Evolutionary conservation across 75 land plant genomes (phyloP), one percentile per base, ranked within the genome.

Genomic region (Isoetes taiwanensis): DNA sequence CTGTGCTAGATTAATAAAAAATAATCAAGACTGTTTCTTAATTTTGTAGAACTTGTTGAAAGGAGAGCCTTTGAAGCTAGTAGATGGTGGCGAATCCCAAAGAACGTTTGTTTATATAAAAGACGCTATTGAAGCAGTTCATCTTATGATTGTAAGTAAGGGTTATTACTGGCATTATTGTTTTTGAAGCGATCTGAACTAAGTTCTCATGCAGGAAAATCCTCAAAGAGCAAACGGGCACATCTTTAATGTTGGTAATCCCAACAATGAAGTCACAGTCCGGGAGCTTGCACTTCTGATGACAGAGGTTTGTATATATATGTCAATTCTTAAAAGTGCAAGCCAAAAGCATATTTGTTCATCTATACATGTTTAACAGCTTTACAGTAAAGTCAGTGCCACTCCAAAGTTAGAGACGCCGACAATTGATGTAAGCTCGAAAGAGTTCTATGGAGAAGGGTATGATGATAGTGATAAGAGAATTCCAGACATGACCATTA

Each of bases 381-480:
- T 90, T 0, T 90, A 85, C 57, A 43, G 82, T 2, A 87, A 87
- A 65, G 97, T 91, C 11, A 87, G 89, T 59, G 89, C 89, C 28
- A 76, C 71, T 41, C 68, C 88, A 14, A 28, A 67, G 32, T 30
- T 81, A 16, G 88, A 80, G 50, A 55, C 42, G 12, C 85, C 97
- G 5, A 90, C 97, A 0, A 60, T 91, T 43, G 95, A 91, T 62
- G 76, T 91, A 19, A 81, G 83, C 71, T 93, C 98, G 14, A 73
- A 87, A 65, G 95, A 93, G 56, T 93, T 93, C 43, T 93, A 93
- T 54, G 98, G 98, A 6, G 96, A 81, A 55, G 98, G 95, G 10
- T 93, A 93, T 64, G 98, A 93, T 67, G 98, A 93, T 56, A 87
- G 95, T 70, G 98, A 93, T 63, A 87, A 78, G 72, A 72, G 95